Evolutionary conservation across 2,329 filamentous ascomycete genomes (phyloP).

Genomic region (Ceratocystis smalleyi): DNA sequence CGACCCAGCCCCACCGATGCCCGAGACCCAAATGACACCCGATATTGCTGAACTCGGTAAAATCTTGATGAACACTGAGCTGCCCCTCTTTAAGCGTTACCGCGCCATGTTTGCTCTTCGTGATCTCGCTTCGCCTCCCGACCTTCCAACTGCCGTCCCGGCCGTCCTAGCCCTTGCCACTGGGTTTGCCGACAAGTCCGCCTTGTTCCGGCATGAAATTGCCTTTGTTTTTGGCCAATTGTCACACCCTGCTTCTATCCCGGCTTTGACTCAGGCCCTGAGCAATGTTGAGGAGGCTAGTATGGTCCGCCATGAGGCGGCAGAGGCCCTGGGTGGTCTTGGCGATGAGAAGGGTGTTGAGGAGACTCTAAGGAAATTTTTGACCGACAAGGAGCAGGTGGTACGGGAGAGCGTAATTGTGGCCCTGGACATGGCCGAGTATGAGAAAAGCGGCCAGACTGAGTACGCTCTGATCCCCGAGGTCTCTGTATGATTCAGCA

Average conservation of each 20-base stretch:
- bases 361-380: conserved; percentile 63
- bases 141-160: conserved; percentile 76
- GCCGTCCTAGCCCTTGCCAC: conserved; percentile 73
- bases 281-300: conserved; percentile 68
- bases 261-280: conserved; percentile 63
- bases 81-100: conserved; percentile 82
- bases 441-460: conserved; percentile 71
- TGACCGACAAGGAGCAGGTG: conserved; percentile 82
- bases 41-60: conserved; percentile 56
- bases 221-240: conserved; percentile 97
- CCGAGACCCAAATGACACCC: conserved; percentile 45
- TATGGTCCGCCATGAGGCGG: conserved; percentile 96
- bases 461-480: conserved; percentile 88
- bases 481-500: conserved; percentile 26
- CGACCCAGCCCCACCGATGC: conserved; percentile 81
- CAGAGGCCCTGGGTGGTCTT: conserved; percentile 84
- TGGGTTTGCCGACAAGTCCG: conserved; percentile 72
- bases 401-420: conserved; percentile 91
- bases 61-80: conserved; percentile 59
- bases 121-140: conserved; percentile 84
- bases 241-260: conserved; percentile 91
- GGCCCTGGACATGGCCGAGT: conserved; percentile 94
- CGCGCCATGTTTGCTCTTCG: conserved; percentile 95
- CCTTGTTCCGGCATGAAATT: conserved; percentile 92
- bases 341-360: conserved; percentile 91